Base-by-base conservation (phyloP, 345 rosid genomes). In the Dovyalis caffra region DNA sequence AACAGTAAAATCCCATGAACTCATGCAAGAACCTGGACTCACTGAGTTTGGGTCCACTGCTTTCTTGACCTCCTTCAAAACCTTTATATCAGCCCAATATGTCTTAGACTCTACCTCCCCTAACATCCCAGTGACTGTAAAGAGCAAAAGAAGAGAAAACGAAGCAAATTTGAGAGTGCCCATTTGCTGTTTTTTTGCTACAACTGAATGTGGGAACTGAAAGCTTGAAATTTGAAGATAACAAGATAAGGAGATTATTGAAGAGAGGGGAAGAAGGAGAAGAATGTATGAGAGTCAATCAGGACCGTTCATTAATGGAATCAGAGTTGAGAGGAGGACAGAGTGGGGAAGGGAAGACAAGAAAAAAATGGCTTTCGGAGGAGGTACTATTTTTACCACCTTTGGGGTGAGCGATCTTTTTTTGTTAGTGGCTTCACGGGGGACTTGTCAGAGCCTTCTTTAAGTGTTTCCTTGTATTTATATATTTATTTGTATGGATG, bases 1-100 rank as follows among this genome's bases (percentile, higher is more conserved):
- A 43, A 83, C 67, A 6, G 91, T 76, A 85, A 94, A 94, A 75
- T 94, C 91, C 98, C 97, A 94, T 0, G 97, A 86, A 72, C 87
- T 83, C 69, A 92, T 69, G 76, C 98, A 92, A 5, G 97, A 94
- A 14, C 98, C 98, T 2, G 92, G 91, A 43, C 5, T 83, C 38
- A 88, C 70, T 0, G 97, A 91, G 68, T 69, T 79, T 14, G 85
- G 47, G 37, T 88, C 87, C 0, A 89, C 65, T 4, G 87, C 83
- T 66, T 68, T 72, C 80, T 88, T 91, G 3, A 94, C 77, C 65
- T 86, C 83, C 71, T 84, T 82, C 73, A 94, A 72, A 34, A 83
- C 89, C 60, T 75, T 77, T 9, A 77, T 51, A 66, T 94, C 97
- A 76, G 70, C 85, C 92, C 87, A 85, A 70, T 72, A 81, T 0